phyloP scores from a whole-genome alignment of 2,329 filamentous ascomycete species.

The Ceratocystis lukuohia region DNA sequence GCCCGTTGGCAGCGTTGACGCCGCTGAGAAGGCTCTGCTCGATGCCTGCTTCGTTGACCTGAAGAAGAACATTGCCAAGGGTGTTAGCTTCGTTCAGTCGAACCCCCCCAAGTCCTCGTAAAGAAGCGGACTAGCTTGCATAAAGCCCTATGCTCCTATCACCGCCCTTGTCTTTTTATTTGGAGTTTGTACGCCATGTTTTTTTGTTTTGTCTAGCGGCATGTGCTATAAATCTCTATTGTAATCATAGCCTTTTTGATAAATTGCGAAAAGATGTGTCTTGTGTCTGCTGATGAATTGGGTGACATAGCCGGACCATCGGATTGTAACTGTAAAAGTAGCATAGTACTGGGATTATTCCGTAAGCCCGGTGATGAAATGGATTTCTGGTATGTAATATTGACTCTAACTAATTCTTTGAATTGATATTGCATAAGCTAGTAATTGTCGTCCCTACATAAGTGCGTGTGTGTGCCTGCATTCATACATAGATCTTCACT shows the following conservation, averaged over 20 bases:
- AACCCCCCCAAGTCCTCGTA: conserved; percentile 20
- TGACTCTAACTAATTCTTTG: no score
- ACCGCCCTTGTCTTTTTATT: conserved; percentile 8
- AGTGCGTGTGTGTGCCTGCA: no score
- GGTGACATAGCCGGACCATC: no score
- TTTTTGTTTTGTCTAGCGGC: conserved; percentile 9
- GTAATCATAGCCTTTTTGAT: conserved; percentile 18
- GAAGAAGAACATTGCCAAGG: conserved; percentile 94
- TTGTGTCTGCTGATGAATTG: neutral
- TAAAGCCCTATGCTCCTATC: neutral
- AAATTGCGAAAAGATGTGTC: neutral
- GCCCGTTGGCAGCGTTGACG: conserved; percentile 71
- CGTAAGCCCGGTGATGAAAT: no score
- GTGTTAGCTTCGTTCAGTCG: conserved; percentile 44
- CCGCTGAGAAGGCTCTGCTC: conserved; percentile 78
- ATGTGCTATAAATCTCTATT: conserved; percentile 15
- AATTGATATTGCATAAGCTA: no score
- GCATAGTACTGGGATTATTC: no score
- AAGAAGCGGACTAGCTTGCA: neutral
- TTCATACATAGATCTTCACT: no score
- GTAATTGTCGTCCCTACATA: no score
- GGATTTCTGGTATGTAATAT: no score
- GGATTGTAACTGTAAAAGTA: no score
- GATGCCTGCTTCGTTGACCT: conserved; percentile 72
- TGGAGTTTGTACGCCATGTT: conserved; percentile 15